Evolutionary conservation across 2,329 filamentous ascomycete genomes (phyloP).

Genomic region (Plenodomus biglobosus): DNA sequence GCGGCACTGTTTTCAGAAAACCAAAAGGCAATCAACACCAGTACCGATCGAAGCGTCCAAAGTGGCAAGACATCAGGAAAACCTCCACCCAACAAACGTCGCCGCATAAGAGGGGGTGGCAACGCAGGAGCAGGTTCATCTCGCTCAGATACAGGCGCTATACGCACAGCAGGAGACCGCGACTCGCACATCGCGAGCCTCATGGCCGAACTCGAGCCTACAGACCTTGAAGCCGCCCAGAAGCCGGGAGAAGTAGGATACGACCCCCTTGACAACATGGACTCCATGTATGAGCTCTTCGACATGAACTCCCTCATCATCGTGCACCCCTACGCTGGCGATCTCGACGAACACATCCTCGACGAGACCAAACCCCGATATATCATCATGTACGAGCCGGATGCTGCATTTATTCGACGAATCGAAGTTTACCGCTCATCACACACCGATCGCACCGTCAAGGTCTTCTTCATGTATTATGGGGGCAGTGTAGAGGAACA

Average conservation of each 20-base stretch:
- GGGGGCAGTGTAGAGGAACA: slow-evolving; percentile 94
- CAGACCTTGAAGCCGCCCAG: slow-evolving; percentile 71
- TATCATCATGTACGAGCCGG: slow-evolving; percentile 98
- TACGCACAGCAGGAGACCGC: slow-evolving; percentile 76
- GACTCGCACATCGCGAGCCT: slow-evolving; percentile 79
- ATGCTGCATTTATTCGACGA: slow-evolving; percentile 88
- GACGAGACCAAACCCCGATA: slow-evolving; percentile 92
- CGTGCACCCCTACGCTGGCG: slow-evolving; percentile 90
- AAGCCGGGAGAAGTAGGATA: slow-evolving; percentile 70
- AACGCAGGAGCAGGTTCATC: slow-evolving; percentile 58
- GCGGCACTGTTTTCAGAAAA: slow-evolving; percentile 76
- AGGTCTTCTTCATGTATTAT: slow-evolving; percentile 97
- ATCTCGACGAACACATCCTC: slow-evolving; percentile 93
- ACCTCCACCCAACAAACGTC: slow-evolving; percentile 79
- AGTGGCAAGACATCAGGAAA: slow-evolving; percentile 56
- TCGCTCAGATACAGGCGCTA: slow-evolving; percentile 71
- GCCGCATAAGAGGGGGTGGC: slow-evolving; percentile 80
- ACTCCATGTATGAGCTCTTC: slow-evolving; percentile 87
- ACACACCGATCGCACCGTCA: slow-evolving; percentile 82
- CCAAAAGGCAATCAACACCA: slow-evolving; percentile 71
- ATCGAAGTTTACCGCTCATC: slow-evolving; percentile 96
- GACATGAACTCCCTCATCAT: slow-evolving; percentile 88
- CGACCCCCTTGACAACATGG: slow-evolving; percentile 87
- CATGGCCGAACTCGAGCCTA: slow-evolving; percentile 80
- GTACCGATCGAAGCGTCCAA: slow-evolving; percentile 58